These are phyloP conservation scores for Rhinocladiella mackenziei DNA, from an alignment of 2,329 filamentous ascomycete species.

Conservation along the genomic window DNA sequence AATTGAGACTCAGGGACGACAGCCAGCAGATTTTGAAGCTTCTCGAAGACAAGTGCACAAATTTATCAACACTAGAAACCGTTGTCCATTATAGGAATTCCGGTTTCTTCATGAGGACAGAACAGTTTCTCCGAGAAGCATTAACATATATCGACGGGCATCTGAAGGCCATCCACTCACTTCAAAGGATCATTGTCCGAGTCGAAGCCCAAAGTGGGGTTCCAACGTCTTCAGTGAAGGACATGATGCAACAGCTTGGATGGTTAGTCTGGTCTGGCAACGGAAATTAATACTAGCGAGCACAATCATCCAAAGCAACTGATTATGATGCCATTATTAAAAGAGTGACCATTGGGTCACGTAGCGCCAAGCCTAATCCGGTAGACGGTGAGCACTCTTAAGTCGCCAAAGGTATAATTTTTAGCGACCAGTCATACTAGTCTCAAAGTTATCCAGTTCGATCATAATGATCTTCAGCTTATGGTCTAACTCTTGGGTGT, in stretches of 20 bases:
- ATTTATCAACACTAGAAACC: slow-evolving; percentile 1
- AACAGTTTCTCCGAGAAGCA: background rate
- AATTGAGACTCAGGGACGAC: background rate
- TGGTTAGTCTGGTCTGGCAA: background rate
- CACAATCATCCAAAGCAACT: too few relatives aligned
- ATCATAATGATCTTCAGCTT: too few relatives aligned
- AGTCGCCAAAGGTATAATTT: too few relatives aligned
- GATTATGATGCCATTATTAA: too few relatives aligned
- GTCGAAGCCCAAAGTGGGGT: background rate
- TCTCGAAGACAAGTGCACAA: background rate
- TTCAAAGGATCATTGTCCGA: background rate
- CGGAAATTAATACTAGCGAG: background rate
- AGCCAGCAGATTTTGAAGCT: background rate
- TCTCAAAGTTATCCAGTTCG: too few relatives aligned
- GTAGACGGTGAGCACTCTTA: too few relatives aligned
- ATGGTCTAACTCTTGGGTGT: too few relatives aligned
- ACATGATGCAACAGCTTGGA: background rate
- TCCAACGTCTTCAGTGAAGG: background rate
- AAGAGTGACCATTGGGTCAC: too few relatives aligned
- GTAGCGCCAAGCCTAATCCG: too few relatives aligned
- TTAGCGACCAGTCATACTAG: too few relatives aligned
- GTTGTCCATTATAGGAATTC: background rate
- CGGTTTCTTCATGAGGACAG: background rate
- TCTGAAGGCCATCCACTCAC: background rate
- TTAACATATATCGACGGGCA: background rate